Base-by-base conservation (phyloP, 2,329 filamentous ascomycete species). In the Colletotrichum sp. region DNA sequence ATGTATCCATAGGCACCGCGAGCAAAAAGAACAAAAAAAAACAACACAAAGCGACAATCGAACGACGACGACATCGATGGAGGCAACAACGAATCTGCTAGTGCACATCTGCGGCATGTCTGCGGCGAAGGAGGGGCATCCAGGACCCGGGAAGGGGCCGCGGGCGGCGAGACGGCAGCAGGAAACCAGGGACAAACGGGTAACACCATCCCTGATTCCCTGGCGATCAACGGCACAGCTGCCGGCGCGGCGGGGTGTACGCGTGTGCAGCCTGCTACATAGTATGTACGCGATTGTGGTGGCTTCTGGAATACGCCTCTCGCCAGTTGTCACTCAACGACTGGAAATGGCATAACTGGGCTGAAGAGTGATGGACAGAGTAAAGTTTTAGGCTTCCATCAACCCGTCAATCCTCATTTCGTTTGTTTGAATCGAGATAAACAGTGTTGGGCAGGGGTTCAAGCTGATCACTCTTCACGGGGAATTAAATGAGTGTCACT, bases 171-270 rank as follows among this genome's bases (percentile, higher is more conserved):
- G 32, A 64, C 62, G 32, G 62, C 62, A 64, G n/a, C 30, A 36
- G 44, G 27, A 61, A 72, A 52, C 63, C 27, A 65, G 57, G 73
- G 64, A 73, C 64, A 39, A 22, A 55, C 59, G 61, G 63, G 59
- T 52, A 30, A n/a, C 30, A 52, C 59, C 36, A 69, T 61, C 70
- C 69, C 55, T 75, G 69, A 52, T 62, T 59, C 69, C 70, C 64
- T 76, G 64, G 65, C 70, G 70, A 76, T 73, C 70, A 25, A 25
- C 74, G 74, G 70, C 74, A 69, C 12, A 34, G 27, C 25, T 73
- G 74, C 74, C 74, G 74, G 70, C 73, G 73, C 34, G 73, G 73
- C 73, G 73, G 44, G 57, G 70, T 29, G 39, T 66, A 74, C 73
- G 70, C 73, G 70, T 49, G 64, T 76, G 57, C 73, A 69, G 49